A percentile compares a stretch with the other conserved stretches of the same genome.
These are phyloP conservation scores for Craterostigma plantagineum DNA, from an alignment of 257 asterid species.

Conservation along the genomic window DNA sequence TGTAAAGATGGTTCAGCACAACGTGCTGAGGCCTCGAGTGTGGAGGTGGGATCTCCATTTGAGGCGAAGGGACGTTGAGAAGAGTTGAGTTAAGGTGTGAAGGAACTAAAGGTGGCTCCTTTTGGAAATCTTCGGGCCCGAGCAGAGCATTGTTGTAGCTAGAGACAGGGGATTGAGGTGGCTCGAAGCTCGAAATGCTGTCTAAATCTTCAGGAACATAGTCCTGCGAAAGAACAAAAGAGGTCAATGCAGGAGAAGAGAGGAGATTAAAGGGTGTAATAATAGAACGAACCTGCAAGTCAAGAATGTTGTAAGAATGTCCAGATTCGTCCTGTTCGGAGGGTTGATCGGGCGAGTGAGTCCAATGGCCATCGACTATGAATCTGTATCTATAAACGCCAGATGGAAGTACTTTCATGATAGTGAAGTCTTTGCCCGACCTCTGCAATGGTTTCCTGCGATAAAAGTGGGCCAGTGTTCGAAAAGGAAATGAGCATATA, in stretches of 20 bases:
- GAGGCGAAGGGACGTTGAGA: constrained; percentile 68
- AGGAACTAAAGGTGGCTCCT: constrained; percentile 89
- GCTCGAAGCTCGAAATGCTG: constrained; percentile 87
- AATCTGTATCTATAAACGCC: constrained; percentile 92
- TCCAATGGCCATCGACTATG: constrained; percentile 83
- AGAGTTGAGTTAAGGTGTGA: constrained; percentile 68
- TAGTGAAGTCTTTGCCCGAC: constrained; percentile 95
- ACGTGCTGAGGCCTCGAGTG: constrained; percentile 89
- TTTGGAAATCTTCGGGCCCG: constrained; percentile 62
- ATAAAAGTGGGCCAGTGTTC: not conserved
- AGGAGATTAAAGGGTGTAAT: too few relatives aligned
- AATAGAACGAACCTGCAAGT: constrained; percentile 46
- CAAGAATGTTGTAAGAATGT: constrained; percentile 62
- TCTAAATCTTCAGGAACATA: constrained; percentile 79
- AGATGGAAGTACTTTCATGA: constrained; percentile 87
- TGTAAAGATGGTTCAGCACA: constrained; percentile 93
- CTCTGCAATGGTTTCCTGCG: constrained; percentile 73
- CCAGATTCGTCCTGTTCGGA: constrained; percentile 81
- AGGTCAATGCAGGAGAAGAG: too few relatives aligned
- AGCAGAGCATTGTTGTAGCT: constrained; percentile 64
- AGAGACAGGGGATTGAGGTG: constrained; percentile 89
- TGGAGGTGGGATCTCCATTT: constrained; percentile 78
- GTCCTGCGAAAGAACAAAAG: constrained; percentile 35
- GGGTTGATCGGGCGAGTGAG: constrained; percentile 66
- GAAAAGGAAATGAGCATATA: too few relatives aligned